phyloP scores from a whole-genome alignment of 2,329 filamentous ascomycete genomes.

The Cadophora luteo-olivacea region DNA sequence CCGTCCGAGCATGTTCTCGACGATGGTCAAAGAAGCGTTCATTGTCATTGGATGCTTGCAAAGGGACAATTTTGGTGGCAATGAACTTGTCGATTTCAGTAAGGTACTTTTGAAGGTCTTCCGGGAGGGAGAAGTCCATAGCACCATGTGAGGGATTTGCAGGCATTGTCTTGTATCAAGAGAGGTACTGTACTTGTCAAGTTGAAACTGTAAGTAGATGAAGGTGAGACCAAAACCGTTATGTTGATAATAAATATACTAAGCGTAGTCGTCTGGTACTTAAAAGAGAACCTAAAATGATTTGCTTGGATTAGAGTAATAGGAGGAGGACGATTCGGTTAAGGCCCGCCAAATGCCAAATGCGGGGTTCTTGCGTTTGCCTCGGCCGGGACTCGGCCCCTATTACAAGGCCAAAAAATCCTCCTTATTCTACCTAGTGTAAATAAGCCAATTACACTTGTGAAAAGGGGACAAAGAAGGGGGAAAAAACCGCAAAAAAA shows the following conservation, averaged over 20 bases:
- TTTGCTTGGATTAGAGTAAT: too few species aligned
- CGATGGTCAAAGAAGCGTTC: constrained; percentile 71
- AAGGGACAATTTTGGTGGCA: constrained; percentile 56
- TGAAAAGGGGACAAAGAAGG: background rate
- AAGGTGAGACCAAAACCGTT: too few species aligned
- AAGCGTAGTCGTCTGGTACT: too few species aligned
- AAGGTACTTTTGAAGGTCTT: constrained; percentile 55
- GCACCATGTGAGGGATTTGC: constrained; percentile 33
- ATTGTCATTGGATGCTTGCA: constrained; percentile 66
- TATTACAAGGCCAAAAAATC: too few species aligned
- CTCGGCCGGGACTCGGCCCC: background rate
- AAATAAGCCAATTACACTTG: too few species aligned
- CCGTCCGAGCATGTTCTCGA: constrained; percentile 65
- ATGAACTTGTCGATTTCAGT: constrained; percentile 63
- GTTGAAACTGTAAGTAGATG: too few species aligned
- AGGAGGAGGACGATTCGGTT: background rate
- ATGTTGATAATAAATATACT: too few species aligned
- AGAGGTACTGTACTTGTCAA: background rate
- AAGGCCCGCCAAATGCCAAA: background rate
- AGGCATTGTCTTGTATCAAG: constrained; percentile 23
- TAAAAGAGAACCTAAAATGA: too few species aligned
- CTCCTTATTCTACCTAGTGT: too few species aligned
- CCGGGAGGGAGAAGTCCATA: constrained; percentile 64
- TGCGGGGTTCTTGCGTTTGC: background rate
- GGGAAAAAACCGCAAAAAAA: background rate